phyloP scores from a whole-genome alignment of 495 filamentous ascomycete genomes.

The Penicillium alfredii region DNA sequence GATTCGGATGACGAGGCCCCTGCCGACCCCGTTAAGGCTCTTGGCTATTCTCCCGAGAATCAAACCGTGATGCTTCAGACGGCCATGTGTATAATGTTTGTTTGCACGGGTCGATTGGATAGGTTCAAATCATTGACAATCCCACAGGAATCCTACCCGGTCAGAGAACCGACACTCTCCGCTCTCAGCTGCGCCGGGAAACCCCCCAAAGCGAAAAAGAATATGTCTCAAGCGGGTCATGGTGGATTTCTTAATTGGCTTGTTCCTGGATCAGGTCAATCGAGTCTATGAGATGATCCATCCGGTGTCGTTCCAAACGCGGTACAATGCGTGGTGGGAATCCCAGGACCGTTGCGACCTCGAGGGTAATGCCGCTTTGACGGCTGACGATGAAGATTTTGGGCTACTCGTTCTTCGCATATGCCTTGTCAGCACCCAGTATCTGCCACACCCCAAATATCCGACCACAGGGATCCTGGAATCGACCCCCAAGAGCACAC shows the following conservation, averaged over 20 bases:
- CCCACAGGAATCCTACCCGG: background rate
- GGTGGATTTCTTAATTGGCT: constrained; percentile 12
- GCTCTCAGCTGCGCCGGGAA: too few relatives aligned
- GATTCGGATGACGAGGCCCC: too few relatives aligned
- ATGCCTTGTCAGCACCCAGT: constrained; percentile 15
- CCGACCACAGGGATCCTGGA: constrained; percentile 9
- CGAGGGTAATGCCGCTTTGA: background rate
- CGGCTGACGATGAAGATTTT: constrained; percentile 15
- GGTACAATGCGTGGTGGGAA: constrained; percentile 13
- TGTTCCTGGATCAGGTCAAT: constrained; percentile 16
- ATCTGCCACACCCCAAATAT: constrained; percentile 12
- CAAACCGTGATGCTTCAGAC: too few relatives aligned
- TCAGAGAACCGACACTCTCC: background rate
- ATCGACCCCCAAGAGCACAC: constrained; percentile 1
- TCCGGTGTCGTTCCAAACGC: constrained; percentile 10
- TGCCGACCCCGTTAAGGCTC: too few relatives aligned
- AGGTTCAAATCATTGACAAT: background rate
- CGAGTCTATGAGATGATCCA: constrained; percentile 11
- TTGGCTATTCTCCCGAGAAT: too few relatives aligned
- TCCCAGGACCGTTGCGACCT: constrained; percentile 5
- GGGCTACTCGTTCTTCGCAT: constrained; percentile 16
- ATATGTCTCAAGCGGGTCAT: constrained; percentile 12
- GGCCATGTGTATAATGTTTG: too few relatives aligned
- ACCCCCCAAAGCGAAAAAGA: constrained; percentile 1
- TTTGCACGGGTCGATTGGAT: too few relatives aligned